These are phyloP conservation scores for Wickerhamomyces mucosus DNA, from an alignment of 805 yeast species.

Conservation along the genomic window DNA sequence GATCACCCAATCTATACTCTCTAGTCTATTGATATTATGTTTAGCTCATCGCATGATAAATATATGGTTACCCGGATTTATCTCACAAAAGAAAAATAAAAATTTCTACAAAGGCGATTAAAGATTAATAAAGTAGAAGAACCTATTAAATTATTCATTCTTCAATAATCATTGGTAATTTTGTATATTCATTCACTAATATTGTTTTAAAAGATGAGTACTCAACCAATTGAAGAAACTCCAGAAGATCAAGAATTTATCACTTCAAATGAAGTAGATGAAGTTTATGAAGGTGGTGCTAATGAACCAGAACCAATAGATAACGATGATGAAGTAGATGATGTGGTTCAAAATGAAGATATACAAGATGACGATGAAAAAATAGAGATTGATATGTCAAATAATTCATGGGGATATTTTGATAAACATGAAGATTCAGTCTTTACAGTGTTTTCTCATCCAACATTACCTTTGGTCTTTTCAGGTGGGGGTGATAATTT, in stretches of 20 bases:
- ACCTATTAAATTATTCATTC: too few relatives aligned
- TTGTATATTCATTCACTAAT: too few relatives aligned
- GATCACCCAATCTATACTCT: too few relatives aligned
- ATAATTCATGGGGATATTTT: constrained; percentile 83
- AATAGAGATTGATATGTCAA: constrained; percentile 77
- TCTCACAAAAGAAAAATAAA: too few relatives aligned
- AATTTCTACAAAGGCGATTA: too few relatives aligned
- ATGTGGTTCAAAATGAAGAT: constrained; percentile 28
- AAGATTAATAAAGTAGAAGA: too few relatives aligned
- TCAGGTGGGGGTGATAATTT: constrained; percentile 93
- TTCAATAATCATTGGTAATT: too few relatives aligned
- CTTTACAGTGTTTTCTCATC: constrained; percentile 75
- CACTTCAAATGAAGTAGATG: constrained; percentile 34
- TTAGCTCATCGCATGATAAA: too few relatives aligned
- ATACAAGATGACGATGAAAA: constrained; percentile 32
- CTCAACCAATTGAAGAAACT: neutral
- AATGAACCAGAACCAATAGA: constrained; percentile 20
- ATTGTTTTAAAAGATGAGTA: too few relatives aligned
- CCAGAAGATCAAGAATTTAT: constrained; percentile 27
- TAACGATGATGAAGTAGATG: constrained; percentile 25
- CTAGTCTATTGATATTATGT: too few relatives aligned
- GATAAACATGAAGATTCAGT: constrained; percentile 87
- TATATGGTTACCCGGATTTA: too few relatives aligned
- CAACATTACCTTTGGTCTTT: constrained; percentile 74
- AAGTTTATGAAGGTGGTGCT: constrained; percentile 21